Base-by-base conservation (phyloP, 164 flowering plant species). In the Cinnamomum micranthum region DNA sequence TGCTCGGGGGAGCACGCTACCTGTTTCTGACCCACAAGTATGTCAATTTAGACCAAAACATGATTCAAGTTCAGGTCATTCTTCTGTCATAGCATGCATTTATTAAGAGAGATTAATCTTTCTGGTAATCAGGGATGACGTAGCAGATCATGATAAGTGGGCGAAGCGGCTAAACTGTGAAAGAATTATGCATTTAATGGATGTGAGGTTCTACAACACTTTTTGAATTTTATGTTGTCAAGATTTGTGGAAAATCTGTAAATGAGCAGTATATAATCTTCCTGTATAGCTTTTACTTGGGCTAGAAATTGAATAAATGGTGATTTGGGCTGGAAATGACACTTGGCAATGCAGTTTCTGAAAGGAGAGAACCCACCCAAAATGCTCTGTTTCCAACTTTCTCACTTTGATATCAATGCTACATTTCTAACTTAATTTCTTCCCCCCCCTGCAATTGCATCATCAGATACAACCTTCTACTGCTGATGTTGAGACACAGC, bases 1-100 rank as follows among this genome's bases (percentile, higher is more conserved):
- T 63, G 81, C 80, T 89, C 65, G 92, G 92, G 58, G 92, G 92
- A 75, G 90, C 84, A 24, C 81, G 85, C 73, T 89, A 84, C 82
- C 84, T 89, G 88, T 87, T 89, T 78, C 81, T 89, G 67, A 85
- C 89, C 65, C 92, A 89, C 84, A 81, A 58, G 92, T 89, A 85
- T 66, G 83, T 52, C 19, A 27, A 24, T 2, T 6, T 24, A 58
- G 15, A n/a, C 64, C 15, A 28, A 28, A 10, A 58, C 62, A 47
- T 31, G 4, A 27, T 33, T 28, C 14, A 23, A 41, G 20, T n/a
- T 33, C 22, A n/a, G 27, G n/a, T 72, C 25, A 17, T 72, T 19
- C 20, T 41, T 65, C 35, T 50, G 4, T 9, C 47, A 41, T 27
- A 35, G 19, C 11, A 6, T 64, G 14, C 14, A 33, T 4, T 33